A percentile compares a stretch with the other conserved stretches of the same genome.
These are phyloP conservation scores for Akanthomyces dipterigenus DNA, from an alignment of 2,329 filamentous ascomycete genomes.

Conservation along the genomic window DNA sequence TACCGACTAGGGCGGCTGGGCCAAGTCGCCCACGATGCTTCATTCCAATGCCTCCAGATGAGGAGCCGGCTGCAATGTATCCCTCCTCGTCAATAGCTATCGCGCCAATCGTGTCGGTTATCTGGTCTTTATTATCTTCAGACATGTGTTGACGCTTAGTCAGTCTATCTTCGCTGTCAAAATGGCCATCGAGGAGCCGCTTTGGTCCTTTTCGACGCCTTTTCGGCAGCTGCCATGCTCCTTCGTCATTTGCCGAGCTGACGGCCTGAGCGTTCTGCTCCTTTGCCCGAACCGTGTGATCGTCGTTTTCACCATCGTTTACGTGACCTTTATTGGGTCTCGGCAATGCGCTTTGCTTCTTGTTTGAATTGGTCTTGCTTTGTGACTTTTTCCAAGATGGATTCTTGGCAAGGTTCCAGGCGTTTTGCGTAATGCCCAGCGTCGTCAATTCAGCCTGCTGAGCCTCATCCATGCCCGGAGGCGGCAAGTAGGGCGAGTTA, in stretches of 20 bases:
- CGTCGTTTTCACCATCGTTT: neutral
- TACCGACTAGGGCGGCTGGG: constrained; percentile 84
- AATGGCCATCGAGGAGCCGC: neutral
- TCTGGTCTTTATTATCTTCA: constrained; percentile 46
- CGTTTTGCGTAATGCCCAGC: neutral
- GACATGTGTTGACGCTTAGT: neutral
- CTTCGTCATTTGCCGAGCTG: neutral
- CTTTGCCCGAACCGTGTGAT: neutral
- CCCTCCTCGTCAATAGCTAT: constrained; percentile 85
- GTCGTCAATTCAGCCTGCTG: constrained; percentile 4
- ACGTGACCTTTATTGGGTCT: neutral
- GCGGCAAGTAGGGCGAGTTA: constrained; percentile 40
- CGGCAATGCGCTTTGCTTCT: neutral
- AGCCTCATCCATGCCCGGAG: constrained; percentile 6
- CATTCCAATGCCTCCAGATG: constrained; percentile 97
- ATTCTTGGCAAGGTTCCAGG: constrained; percentile 6
- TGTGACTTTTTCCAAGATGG: constrained; percentile 4
- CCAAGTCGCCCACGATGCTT: constrained; percentile 89
- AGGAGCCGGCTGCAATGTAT: constrained; percentile 88
- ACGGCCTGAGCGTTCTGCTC: neutral
- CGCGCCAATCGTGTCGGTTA: constrained; percentile 92
- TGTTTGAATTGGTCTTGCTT: neutral
- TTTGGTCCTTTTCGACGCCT: constrained; percentile 5
- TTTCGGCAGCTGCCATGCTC: constrained; percentile 3
- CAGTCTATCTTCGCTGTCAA: neutral